Evolutionary conservation across 305 asterid genomes (phyloP).

Genomic region (Fraxinus baroniana): DNA sequence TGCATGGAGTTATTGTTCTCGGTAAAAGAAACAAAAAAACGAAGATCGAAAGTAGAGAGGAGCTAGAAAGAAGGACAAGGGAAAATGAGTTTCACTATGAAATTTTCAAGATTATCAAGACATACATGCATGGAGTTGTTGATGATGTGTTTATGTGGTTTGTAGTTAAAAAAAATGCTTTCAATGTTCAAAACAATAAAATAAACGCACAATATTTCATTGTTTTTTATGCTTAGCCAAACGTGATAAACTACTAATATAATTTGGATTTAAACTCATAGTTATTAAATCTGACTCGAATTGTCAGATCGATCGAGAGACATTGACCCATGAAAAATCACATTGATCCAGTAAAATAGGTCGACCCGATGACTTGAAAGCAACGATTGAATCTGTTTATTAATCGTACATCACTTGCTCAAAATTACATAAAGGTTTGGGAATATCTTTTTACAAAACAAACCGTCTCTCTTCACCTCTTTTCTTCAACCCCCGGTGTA

Average conservation of each 20-base stretch:
- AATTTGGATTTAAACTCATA: no score
- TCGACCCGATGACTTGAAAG: background rate
- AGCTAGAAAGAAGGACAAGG: background rate
- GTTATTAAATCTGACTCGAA: background rate
- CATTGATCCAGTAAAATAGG: background rate
- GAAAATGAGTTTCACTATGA: background rate
- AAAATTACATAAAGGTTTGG: no score
- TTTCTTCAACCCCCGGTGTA: no score
- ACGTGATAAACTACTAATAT: no score
- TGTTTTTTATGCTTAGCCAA: background rate
- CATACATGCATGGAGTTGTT: background rate
- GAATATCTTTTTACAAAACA: no score
- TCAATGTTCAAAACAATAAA: background rate
- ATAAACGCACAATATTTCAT: background rate
- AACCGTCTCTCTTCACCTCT: no score
- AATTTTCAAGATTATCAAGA: background rate
- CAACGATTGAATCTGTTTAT: no score
- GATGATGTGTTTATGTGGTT: background rate
- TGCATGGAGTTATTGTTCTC: background rate
- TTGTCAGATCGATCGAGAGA: background rate
- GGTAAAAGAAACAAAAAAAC: no score
- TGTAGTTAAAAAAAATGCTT: background rate
- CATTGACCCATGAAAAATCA: background rate
- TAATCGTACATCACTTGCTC: no score
- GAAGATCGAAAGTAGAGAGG: background rate